phyloP scores from a whole-genome alignment of 139 green algal genomes.

The Parachlorella kessleri region DNA sequence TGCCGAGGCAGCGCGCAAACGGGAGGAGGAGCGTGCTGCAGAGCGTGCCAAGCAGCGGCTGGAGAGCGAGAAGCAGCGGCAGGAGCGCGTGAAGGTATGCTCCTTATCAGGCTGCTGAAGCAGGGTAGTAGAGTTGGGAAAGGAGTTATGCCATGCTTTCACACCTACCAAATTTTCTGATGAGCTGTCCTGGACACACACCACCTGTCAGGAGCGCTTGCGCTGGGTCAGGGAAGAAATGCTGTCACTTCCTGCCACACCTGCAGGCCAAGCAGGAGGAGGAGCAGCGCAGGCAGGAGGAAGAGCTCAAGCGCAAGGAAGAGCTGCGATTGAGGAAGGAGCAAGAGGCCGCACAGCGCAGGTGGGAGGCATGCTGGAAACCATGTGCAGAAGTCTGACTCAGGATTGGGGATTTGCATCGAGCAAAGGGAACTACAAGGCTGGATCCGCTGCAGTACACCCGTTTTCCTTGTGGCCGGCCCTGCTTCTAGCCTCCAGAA shows the following conservation, averaged over 20 bases:
- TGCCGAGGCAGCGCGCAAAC: conserved; percentile 55
- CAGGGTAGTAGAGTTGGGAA: background rate
- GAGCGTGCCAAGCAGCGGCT: conserved; percentile 52
- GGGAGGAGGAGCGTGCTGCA: conserved; percentile 49
- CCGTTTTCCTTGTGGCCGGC: too few species aligned
- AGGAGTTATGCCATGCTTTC: background rate
- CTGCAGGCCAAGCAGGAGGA: conserved; percentile 59
- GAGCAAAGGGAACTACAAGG: too few species aligned
- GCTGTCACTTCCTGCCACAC: too few species aligned
- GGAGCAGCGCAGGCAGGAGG: conserved; percentile 35
- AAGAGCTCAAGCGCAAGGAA: conserved; percentile 36
- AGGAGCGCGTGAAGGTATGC: conserved; percentile 43
- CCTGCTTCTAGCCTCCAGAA: too few species aligned
- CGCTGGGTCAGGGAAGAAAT: too few species aligned
- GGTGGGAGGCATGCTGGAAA: conserved; percentile 5
- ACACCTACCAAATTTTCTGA: too few species aligned
- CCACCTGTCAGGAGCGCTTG: too few species aligned
- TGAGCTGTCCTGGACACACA: too few species aligned
- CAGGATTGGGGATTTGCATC: too few species aligned
- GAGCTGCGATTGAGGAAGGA: conserved; percentile 39
- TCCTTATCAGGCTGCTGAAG: too few species aligned
- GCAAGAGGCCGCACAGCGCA: conserved; percentile 45
- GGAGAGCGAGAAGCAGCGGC: conserved; percentile 36
- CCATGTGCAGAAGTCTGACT: background rate
- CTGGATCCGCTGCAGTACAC: too few species aligned